phyloP scores from a whole-genome alignment of 805 yeast species.

The Blastobotrys americana region DNA sequence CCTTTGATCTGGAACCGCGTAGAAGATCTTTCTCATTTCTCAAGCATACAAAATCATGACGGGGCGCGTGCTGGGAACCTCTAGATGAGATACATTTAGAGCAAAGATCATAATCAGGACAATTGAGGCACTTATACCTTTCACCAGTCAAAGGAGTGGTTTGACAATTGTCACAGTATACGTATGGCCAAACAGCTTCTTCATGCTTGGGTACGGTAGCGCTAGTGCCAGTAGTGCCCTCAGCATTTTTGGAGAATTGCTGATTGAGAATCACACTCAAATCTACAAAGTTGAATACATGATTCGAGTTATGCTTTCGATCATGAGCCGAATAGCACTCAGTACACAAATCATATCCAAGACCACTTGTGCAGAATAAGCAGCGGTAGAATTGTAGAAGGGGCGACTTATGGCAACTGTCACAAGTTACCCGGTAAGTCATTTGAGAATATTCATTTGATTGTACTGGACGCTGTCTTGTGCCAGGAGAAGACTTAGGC shows the following conservation, averaged over 20 bases:
- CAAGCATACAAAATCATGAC: conserved; percentile 19
- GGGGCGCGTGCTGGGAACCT: conserved; percentile 12
- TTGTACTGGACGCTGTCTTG: too few relatives aligned
- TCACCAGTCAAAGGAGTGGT: conserved; percentile 31
- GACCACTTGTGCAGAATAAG: neutral
- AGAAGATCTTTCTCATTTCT: conserved; percentile 7
- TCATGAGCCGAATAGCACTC: neutral
- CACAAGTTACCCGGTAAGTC: neutral
- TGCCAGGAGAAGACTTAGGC: too few relatives aligned
- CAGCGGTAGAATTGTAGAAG: neutral
- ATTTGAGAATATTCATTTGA: too few relatives aligned
- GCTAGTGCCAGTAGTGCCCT: too few relatives aligned
- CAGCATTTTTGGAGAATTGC: too few relatives aligned
- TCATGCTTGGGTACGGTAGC: too few relatives aligned
- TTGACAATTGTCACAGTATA: conserved; percentile 23
- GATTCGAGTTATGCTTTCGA: neutral
- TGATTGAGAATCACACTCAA: too few relatives aligned
- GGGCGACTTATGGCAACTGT: neutral
- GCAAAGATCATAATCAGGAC: conserved; percentile 46
- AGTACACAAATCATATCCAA: neutral
- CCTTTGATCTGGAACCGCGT: too few relatives aligned
- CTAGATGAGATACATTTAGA: conserved; percentile 27
- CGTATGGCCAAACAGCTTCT: conserved; percentile 10
- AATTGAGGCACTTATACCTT: conserved; percentile 42
- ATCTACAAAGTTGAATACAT: neutral